Evolutionary conservation across 2,329 filamentous ascomycete species (phyloP).

Genomic region (Leptographium galeiforme): DNA sequence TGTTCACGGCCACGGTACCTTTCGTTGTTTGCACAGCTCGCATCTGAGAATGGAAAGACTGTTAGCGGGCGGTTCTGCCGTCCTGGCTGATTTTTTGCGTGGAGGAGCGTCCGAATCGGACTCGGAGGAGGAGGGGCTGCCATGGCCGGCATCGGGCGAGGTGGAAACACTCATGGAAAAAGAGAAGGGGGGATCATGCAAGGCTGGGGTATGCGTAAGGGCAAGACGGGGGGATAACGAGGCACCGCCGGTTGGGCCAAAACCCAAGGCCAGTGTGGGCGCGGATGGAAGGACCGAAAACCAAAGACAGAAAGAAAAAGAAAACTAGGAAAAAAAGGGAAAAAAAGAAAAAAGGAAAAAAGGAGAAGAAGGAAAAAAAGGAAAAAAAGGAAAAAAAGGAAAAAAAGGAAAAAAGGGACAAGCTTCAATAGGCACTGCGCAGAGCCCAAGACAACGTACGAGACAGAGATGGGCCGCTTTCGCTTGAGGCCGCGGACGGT

Average conservation of each 20-base stretch:
- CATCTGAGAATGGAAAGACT: constrained; percentile 33
- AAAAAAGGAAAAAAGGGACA: too few relatives aligned
- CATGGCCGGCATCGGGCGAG: background rate
- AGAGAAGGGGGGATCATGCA: too few relatives aligned
- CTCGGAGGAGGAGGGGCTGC: background rate
- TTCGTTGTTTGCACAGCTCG: constrained; percentile 69
- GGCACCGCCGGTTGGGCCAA: too few relatives aligned
- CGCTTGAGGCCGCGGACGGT: constrained; percentile 27
- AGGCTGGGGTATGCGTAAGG: too few relatives aligned
- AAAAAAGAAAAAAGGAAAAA: too few relatives aligned
- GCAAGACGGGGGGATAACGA: background rate
- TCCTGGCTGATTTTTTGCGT: background rate
- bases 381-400: too few relatives aligned
- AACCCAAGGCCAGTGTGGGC: too few relatives aligned
- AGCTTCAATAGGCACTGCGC: too few relatives aligned
- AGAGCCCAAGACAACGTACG: constrained; percentile 27
- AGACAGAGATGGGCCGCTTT: constrained; percentile 47
- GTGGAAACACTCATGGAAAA: background rate
- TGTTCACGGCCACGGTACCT: constrained; percentile 35
- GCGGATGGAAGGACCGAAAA: too few relatives aligned
- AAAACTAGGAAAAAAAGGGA: too few relatives aligned
- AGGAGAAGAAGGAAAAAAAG: too few relatives aligned
- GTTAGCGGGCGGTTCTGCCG: background rate
- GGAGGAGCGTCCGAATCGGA: background rate
- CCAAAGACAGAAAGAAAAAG: too few relatives aligned